Evolutionary conservation across 1,139 yeast genomes (phyloP), one percentile per base, ranked within the genome.

Genomic region (Insectozyma bohioensis): DNA sequence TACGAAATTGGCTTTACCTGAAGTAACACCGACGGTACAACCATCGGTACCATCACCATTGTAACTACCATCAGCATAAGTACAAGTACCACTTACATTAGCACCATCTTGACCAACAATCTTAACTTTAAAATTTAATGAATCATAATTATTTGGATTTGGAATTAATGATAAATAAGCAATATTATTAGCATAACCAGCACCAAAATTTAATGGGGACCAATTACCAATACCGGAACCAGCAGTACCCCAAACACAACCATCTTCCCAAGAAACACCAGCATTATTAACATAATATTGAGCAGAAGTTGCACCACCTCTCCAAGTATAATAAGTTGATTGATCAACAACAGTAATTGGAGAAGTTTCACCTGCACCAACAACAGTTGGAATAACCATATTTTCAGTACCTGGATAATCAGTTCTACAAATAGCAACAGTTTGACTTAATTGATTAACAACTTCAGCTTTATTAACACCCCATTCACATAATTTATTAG

Each of bases 341-440:
- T 80, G 79, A 60, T 88, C 76, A 46, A 88, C 95, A 46, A 83
- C 94, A 34, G 95, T 72, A 50, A 86, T 71, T 33, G 85, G 82
- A 51, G 74, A 66, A 25, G 74, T 48, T 26, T 68, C 56, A 49
- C 95, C 95, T 42, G 83, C 86, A 25, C 61, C 61, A 35, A 90
- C 85, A 39, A 78, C 66, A 42, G 97, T 90, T 58, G 97, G 97
- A 43, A 90, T 75, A 51, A 80, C 90, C 97, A 92, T 92, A 75
- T 87, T 88, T 73, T 92, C 98, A 44, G 96, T 83, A 70, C 97
- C 97, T 53, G 97, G 98, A 77, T 92, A 92, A 63, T 92, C 97
- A 42, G 98, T 92, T 72, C 96, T 83, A 75, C 98, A 90, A 52
- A 90, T 71, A 39, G 97, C 86, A 52, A 92, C 90, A 31, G 70